A percentile compares a stretch with the other conserved stretches of the same genome.
These are phyloP conservation scores for Akebia trifoliata DNA, from an alignment of 164 flowering plant genomes.

Conservation along the genomic window DNA sequence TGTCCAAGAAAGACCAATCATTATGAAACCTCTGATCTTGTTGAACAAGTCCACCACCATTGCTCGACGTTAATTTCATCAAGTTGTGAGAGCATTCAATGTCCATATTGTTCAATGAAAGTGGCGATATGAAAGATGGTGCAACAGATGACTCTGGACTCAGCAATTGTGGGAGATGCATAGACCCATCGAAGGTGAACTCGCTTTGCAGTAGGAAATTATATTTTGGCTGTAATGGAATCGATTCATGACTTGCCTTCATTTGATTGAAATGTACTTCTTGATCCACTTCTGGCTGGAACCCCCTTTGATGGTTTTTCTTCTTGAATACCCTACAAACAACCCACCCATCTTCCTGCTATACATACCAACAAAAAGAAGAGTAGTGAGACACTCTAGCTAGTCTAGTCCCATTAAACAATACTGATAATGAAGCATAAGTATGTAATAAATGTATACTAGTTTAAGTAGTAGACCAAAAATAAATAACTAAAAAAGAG, in stretches of 20 bases:
- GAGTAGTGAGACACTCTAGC: too few relatives aligned
- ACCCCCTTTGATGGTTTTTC: constrained; percentile 39
- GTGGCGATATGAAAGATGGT: constrained; percentile 24
- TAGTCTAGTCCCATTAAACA: too few relatives aligned
- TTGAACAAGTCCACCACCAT: constrained; percentile 15
- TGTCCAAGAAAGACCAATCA: constrained; percentile 80
- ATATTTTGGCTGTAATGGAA: constrained; percentile 24
- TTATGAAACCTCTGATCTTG: constrained; percentile 27
- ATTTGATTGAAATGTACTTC: constrained; percentile 19
- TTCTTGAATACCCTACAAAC: constrained; percentile 86
- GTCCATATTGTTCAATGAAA: constrained; percentile 32
- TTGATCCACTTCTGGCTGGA: constrained; percentile 23
- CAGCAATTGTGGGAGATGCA: constrained; percentile 66
- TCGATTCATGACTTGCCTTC: constrained; percentile 22
- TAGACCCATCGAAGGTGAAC: constrained; percentile 35
- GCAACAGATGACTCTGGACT: constrained; percentile 37
- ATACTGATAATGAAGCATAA: too few relatives aligned
- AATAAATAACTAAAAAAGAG: too few relatives aligned
- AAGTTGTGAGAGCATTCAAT: constrained; percentile 43
- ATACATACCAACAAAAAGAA: not conserved
- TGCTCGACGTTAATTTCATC: constrained; percentile 26
- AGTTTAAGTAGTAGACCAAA: too few relatives aligned
- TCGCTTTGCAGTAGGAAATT: constrained; percentile 19
- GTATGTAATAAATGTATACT: too few relatives aligned
- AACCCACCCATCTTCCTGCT: constrained; percentile 91